phyloP scores from a whole-genome alignment of 805 yeast species.

The Schwanniomyces sp. region DNA sequence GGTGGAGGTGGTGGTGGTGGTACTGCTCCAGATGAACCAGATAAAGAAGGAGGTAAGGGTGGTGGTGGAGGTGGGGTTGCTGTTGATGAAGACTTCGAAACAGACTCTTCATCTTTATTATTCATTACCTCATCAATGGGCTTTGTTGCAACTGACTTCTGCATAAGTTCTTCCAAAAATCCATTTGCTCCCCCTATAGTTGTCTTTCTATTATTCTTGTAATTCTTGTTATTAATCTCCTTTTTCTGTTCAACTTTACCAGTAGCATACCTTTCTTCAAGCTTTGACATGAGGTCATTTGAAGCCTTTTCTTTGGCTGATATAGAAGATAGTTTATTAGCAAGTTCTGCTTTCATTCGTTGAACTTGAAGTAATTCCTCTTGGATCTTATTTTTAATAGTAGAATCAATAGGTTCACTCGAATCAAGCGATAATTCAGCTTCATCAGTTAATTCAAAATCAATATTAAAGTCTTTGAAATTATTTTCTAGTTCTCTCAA shows the following conservation, averaged over 20 bases:
- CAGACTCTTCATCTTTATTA: slow-evolving; percentile 4
- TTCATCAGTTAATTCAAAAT: slow-evolving; percentile 33
- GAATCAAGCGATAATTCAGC: slow-evolving; percentile 12
- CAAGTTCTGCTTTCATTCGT: slow-evolving; percentile 38
- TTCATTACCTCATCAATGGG: slow-evolving; percentile 13
- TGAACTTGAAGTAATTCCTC: slow-evolving; percentile 45
- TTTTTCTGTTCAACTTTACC: slow-evolving; percentile 37
- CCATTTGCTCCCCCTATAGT: slow-evolving; percentile 42
- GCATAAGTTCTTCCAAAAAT: slow-evolving; percentile 53
- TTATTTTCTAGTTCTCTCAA: slow-evolving; percentile 66
- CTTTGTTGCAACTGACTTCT: slow-evolving; percentile 40
- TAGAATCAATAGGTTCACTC: slow-evolving; percentile 28
- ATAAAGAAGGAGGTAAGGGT: slow-evolving; percentile 21
- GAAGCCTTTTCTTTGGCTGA: slow-evolving; percentile 8
- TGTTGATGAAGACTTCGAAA: not conserved
- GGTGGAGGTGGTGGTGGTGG: slow-evolving; percentile 20
- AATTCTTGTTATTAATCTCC: slow-evolving; percentile 16
- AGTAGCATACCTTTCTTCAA: slow-evolving; percentile 46
- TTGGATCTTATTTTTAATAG: slow-evolving; percentile 35
- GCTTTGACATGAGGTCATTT: slow-evolving; percentile 21
- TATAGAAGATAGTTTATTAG: slow-evolving; percentile 27
- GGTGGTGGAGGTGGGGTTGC: slow-evolving; percentile 7
- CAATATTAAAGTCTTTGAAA: slow-evolving; percentile 64
- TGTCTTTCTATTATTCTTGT: slow-evolving; percentile 29
- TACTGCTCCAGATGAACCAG: slow-evolving; percentile 14